These are phyloP conservation scores for Pichia deserticola DNA, from an alignment of 805 yeast genomes.

Conservation along the genomic window DNA sequence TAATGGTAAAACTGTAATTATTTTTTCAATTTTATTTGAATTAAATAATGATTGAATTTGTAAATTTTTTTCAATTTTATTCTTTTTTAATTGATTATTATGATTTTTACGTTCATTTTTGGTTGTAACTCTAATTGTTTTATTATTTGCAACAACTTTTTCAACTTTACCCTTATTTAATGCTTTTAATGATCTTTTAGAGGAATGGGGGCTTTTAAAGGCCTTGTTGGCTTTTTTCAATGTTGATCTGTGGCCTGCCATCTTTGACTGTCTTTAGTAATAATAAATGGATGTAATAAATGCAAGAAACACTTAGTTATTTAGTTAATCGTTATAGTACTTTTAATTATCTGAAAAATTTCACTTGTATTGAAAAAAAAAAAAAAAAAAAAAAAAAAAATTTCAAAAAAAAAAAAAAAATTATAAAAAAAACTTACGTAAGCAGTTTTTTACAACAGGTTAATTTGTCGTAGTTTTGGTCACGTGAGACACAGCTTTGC, in stretches of 20 bases:
- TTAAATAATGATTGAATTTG: conserved; percentile 59
- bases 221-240: conserved; percentile 80
- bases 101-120: conserved; percentile 67
- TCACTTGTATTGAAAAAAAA: too few species aligned
- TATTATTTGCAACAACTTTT: conserved; percentile 35
- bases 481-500: too few species aligned
- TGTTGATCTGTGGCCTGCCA: conserved; percentile 82
- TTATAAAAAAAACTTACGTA: too few species aligned
- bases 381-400: too few species aligned
- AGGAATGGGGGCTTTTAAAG: conserved; percentile 85
- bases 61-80: conserved; percentile 57
- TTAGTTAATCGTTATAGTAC: background rate
- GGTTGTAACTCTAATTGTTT: conserved; percentile 32
- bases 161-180: conserved; percentile 83
- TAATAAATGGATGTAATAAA: too few species aligned
- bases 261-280: conserved; percentile 12
- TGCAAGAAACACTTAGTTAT: background rate
- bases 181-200: conserved; percentile 81
- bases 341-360: too few species aligned
- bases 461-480: too few species aligned
- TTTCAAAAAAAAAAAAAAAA: too few species aligned
- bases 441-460: too few species aligned
- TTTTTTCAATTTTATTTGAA: conserved; percentile 67
- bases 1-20: conserved; percentile 73
- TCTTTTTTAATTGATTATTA: conserved; percentile 67